Evolutionary conservation across 805 yeast genomes (phyloP).

Genomic region (Kregervanrija delftensis): DNA sequence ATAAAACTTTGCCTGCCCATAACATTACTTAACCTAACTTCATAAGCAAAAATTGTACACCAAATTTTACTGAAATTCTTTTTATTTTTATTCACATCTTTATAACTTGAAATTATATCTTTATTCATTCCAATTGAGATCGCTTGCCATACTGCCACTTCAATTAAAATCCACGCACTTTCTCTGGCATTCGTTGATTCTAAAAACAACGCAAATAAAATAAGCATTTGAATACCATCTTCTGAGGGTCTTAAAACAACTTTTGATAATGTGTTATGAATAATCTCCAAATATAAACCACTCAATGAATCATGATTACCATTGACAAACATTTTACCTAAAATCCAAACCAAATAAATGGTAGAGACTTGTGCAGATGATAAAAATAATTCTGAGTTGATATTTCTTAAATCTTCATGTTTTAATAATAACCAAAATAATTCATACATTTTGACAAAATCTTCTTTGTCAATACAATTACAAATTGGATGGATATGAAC

Average conservation of each 20-base stretch:
- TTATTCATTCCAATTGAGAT: constrained; percentile 15
- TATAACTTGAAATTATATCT: background rate
- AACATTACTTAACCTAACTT: constrained; percentile 5
- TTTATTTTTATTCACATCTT: background rate
- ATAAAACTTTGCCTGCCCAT: constrained; percentile 7
- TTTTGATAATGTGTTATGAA: constrained; percentile 12
- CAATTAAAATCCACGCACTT: constrained; percentile 14
- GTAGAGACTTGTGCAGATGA: background rate
- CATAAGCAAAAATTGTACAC: constrained; percentile 15
- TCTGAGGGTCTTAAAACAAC: constrained; percentile 14
- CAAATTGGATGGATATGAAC: constrained; percentile 5
- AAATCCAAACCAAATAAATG: constrained; percentile 5
- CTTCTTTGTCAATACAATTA: constrained; percentile 5
- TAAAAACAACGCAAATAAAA: constrained; percentile 14
- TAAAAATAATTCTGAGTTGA: background rate
- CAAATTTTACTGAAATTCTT: constrained; percentile 11
- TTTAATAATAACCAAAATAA: constrained; percentile 5
- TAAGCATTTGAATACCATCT: constrained; percentile 16
- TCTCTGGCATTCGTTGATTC: constrained; percentile 12
- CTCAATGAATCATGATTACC: background rate
- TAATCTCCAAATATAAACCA: constrained; percentile 11
- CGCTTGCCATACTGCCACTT: constrained; percentile 16
- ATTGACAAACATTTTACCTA: constrained; percentile 1
- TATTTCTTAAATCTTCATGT: background rate
- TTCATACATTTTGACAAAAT: constrained; percentile 4